Conservation (phyloP, 2,329 filamentous ascomycete genomes). For the Penicillium sp. region DNA sequence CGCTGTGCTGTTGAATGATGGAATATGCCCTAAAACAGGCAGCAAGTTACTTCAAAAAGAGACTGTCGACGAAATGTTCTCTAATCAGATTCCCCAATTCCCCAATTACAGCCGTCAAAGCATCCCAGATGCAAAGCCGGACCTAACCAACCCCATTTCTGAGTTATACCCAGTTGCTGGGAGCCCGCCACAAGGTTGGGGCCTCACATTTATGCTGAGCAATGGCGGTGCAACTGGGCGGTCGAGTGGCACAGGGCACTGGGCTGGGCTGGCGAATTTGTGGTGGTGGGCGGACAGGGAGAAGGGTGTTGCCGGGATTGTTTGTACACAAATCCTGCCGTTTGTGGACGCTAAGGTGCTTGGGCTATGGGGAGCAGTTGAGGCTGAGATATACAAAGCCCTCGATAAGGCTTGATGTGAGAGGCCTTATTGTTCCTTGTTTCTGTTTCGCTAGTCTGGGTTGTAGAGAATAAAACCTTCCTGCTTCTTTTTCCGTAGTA, state of each 20-base stretch:
- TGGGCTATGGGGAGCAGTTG: conserved; percentile 39
- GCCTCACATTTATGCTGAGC: conserved; percentile 59
- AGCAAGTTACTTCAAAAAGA: conserved; percentile 54
- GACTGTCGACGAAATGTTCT: conserved; percentile 65
- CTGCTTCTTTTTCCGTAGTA: neutral
- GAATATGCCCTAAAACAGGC: conserved; percentile 58
- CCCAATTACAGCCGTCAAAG: conserved; percentile 53
- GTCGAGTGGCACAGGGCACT: conserved; percentile 52
- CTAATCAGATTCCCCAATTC: conserved; percentile 60
- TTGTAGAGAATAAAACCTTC: neutral
- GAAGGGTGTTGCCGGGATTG: conserved; percentile 56
- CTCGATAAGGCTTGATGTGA: neutral
- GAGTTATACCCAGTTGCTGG: conserved; percentile 52
- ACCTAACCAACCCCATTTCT: conserved; percentile 49
- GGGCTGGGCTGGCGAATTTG: conserved; percentile 61
- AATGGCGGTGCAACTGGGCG: conserved; percentile 53
- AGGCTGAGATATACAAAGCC: conserved; percentile 10
- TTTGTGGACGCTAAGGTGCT: conserved; percentile 49
- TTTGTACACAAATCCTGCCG: conserved; percentile 54
- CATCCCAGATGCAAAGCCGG: conserved; percentile 50
- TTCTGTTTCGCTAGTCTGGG: neutral
- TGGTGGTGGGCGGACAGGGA: conserved; percentile 66
- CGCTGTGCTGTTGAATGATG: conserved; percentile 63
- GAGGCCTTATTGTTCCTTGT: neutral
- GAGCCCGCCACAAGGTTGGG: conserved; percentile 62